phyloP scores from a whole-genome alignment of 495 filamentous ascomycete species.

The Xylaria venustula region DNA sequence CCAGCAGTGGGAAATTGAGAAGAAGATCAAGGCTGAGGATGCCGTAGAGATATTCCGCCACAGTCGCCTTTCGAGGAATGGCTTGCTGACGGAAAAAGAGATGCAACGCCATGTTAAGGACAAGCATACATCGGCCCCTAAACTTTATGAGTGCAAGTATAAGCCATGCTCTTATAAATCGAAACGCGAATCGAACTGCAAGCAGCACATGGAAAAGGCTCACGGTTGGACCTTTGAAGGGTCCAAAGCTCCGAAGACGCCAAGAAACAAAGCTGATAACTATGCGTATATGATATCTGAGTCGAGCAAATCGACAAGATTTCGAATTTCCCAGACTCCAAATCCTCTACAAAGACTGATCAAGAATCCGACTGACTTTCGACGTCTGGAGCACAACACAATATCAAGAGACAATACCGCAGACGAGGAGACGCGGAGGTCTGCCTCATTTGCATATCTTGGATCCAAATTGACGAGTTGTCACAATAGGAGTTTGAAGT shows the following conservation, averaged over 20 bases:
- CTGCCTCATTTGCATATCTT: neutral
- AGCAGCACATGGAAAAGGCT: constrained; percentile 99
- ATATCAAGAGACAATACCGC: neutral
- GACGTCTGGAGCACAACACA: neutral
- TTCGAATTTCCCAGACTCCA: too few species aligned
- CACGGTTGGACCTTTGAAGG: constrained; percentile 88
- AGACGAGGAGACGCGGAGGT: neutral
- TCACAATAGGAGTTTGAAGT: too few species aligned
- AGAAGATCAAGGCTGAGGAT: constrained; percentile 42
- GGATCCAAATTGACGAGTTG: too few species aligned
- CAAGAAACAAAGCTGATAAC: constrained; percentile 42
- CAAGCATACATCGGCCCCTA: constrained; percentile 79
- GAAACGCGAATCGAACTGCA: constrained; percentile 96
- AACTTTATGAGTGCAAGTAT: constrained; percentile 78
- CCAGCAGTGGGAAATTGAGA: constrained; percentile 43
- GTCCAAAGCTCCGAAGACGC: constrained; percentile 67
- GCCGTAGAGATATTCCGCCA: constrained; percentile 35
- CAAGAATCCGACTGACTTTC: neutral
- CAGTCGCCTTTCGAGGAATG: too few species aligned
- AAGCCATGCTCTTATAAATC: constrained; percentile 87
- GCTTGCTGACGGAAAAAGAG: constrained; percentile 98
- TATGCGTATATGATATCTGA: too few species aligned
- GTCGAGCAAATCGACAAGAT: too few species aligned
- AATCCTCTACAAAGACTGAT: too few species aligned
- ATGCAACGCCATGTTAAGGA: constrained; percentile 93